Conservation (phyloP, 106 monocot genomes). For the Allium sativum region DNA sequence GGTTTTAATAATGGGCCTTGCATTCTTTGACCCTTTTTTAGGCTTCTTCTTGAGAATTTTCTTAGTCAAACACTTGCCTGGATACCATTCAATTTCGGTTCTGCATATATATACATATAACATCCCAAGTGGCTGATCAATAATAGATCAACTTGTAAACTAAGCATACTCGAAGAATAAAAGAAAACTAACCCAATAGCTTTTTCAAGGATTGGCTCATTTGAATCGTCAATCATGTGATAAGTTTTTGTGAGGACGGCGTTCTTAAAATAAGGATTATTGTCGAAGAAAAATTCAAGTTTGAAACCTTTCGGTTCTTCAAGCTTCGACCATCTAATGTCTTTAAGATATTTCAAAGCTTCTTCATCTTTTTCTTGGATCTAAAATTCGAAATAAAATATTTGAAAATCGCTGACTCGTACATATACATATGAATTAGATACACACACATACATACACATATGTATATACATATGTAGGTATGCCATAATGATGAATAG, state of each 20-base stretch:
- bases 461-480: too few relatives aligned
- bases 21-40: conserved; percentile 11
- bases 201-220: conserved; percentile 31
- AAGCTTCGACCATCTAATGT: conserved; percentile 29
- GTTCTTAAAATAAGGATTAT: conserved; percentile 35
- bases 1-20: conserved; percentile 13
- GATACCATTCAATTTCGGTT: conserved; percentile 15
- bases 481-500: not conserved
- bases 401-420: not conserved
- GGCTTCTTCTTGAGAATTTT: conserved; percentile 9
- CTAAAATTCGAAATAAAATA: conserved; percentile 3
- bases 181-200: conserved; percentile 24
- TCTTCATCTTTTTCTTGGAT: conserved; percentile 43
- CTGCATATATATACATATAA: not conserved
- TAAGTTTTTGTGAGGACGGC: conserved; percentile 30
- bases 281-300: conserved; percentile 32
- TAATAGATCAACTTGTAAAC: not conserved
- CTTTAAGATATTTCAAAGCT: conserved; percentile 31
- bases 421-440: too few relatives aligned
- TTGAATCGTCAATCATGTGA: conserved; percentile 35
- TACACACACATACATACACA: too few relatives aligned
- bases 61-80: conserved; percentile 13
- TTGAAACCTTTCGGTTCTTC: conserved; percentile 35
- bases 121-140: not conserved
- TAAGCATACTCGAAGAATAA: not conserved